A percentile compares a stretch with the other conserved stretches of the same genome.
Evolutionary conservation across 257 asterid species (phyloP).

Genomic region (Verbascum thapsus): DNA sequence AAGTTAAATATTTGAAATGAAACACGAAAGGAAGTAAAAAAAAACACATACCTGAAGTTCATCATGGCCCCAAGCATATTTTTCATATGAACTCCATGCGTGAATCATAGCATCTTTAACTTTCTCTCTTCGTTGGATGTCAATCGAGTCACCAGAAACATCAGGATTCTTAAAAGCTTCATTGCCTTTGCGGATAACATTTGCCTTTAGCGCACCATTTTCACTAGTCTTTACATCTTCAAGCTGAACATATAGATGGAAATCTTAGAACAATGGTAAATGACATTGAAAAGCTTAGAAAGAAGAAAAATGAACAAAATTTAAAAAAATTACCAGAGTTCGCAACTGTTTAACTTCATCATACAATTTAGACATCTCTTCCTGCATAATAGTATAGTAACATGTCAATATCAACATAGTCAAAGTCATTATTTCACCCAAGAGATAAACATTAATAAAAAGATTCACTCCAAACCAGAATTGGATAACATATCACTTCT

Average conservation of each 20-base stretch:
- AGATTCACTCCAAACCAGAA: conserved; percentile 18
- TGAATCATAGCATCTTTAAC: conserved; percentile 96
- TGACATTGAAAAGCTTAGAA: conserved; percentile 8
- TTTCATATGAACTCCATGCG: conserved; percentile 97
- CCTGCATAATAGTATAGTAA: conserved; percentile 50
- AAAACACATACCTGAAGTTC: conserved; percentile 89
- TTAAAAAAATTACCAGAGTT: conserved; percentile 48
- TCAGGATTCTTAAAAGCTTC: conserved; percentile 30
- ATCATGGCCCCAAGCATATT: conserved; percentile 98
- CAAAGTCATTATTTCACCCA: conserved; percentile 13
- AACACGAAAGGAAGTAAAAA: conserved; percentile 18
- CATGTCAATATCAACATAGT: conserved; percentile 15
- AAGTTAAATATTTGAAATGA: conserved; percentile 7
- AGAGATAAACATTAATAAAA: conserved; percentile 10
- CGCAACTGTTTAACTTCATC: conserved; percentile 61
- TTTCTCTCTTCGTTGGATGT: conserved; percentile 69
- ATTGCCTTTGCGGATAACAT: conserved; percentile 28
- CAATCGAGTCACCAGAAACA: conserved; percentile 61
- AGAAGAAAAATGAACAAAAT: conserved; percentile 19
- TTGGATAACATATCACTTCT: conserved; percentile 12
- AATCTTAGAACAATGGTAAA: conserved; percentile 14
- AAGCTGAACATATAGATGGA: conserved; percentile 52
- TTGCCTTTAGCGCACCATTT: conserved; percentile 37
- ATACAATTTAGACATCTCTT: conserved; percentile 69
- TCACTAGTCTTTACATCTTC: conserved; percentile 58